These are phyloP conservation scores for Rhododendron mucronatum DNA, from an alignment of 148 eudicot genomes.

Conservation along the genomic window DNA sequence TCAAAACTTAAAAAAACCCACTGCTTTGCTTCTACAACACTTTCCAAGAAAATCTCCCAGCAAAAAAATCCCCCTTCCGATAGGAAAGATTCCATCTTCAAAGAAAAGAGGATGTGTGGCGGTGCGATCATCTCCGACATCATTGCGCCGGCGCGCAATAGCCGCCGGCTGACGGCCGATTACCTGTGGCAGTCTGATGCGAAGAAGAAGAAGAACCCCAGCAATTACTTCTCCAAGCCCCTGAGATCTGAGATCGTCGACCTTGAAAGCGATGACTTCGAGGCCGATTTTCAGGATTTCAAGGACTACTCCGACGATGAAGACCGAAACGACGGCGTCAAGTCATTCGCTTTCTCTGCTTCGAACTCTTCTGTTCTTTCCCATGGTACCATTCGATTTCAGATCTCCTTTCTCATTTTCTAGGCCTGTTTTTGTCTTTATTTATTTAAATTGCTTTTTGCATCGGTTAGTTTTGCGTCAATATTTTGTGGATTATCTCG, in stretches of 20 bases:
- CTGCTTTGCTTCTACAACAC: background rate
- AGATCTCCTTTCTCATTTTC: background rate
- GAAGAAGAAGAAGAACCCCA: conserved; percentile 13
- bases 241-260: conserved; percentile 39
- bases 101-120: conserved; percentile 67
- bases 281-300: conserved; percentile 75
- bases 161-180: conserved; percentile 46
- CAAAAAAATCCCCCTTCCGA: background rate
- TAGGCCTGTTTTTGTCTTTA: background rate
- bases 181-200: conserved; percentile 42
- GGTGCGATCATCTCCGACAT: conserved; percentile 75
- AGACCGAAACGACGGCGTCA: conserved; percentile 19
- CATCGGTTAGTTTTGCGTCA: background rate
- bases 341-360: conserved; percentile 38
- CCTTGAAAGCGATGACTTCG: conserved; percentile 50
- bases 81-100: background rate
- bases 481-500: background rate
- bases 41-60: background rate
- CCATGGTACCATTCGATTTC: conserved; percentile 19
- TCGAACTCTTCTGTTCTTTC: conserved; percentile 20
- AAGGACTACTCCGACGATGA: conserved; percentile 40
- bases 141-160: conserved; percentile 25
- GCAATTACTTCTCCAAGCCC: conserved; percentile 44
- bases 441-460: background rate
- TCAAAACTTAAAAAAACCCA: background rate